Percentiles rank a stretch among this genome's conserved stretches.
phyloP scores from a whole-genome alignment of 768 basidiomycete species.

The Kwoniella europaea region DNA sequence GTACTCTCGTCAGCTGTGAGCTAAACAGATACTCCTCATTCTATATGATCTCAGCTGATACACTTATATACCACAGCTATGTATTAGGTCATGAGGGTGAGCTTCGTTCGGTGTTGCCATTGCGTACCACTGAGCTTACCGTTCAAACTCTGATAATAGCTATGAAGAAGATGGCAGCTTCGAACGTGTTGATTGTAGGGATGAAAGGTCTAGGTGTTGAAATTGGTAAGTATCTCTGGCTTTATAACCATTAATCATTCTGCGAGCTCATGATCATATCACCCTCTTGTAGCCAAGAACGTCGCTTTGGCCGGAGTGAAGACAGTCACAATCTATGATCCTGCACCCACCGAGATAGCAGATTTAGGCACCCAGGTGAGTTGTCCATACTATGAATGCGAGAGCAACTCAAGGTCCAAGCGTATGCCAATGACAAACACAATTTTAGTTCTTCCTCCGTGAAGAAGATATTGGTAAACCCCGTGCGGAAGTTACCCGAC shows the following conservation, averaged over 20 bases:
- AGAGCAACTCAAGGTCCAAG: slow-evolving; percentile 2
- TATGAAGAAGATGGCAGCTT: slow-evolving; percentile 98
- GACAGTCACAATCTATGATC: slow-evolving; percentile 93
- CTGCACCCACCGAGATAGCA: slow-evolving; percentile 80
- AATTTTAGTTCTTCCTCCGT: slow-evolving; percentile 85
- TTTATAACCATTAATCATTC: not conserved
- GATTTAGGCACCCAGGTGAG: slow-evolving; percentile 89
- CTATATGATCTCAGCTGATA: slow-evolving; percentile 21
- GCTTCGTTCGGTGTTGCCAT: slow-evolving; percentile 9
- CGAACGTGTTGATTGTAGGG: slow-evolving; percentile 92
- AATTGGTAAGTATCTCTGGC: slow-evolving; percentile 68
- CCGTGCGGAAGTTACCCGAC: slow-evolving; percentile 79
- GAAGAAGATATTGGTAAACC: slow-evolving; percentile 83
- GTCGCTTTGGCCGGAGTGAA: slow-evolving; percentile 94
- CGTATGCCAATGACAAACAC: not conserved
- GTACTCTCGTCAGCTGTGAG: slow-evolving; percentile 57
- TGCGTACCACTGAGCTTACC: slow-evolving; percentile 7
- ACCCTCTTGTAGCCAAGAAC: slow-evolving; percentile 75
- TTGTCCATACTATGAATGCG: not conserved
- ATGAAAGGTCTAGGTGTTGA: slow-evolving; percentile 91
- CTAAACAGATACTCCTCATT: not conserved
- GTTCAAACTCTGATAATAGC: slow-evolving; percentile 64
- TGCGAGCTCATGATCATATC: not conserved
- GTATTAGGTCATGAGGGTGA: slow-evolving; percentile 95
- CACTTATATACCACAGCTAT: slow-evolving; percentile 62